Conservation (phyloP, 176 grass and related monocot species). For the Avena eriantha region DNA sequence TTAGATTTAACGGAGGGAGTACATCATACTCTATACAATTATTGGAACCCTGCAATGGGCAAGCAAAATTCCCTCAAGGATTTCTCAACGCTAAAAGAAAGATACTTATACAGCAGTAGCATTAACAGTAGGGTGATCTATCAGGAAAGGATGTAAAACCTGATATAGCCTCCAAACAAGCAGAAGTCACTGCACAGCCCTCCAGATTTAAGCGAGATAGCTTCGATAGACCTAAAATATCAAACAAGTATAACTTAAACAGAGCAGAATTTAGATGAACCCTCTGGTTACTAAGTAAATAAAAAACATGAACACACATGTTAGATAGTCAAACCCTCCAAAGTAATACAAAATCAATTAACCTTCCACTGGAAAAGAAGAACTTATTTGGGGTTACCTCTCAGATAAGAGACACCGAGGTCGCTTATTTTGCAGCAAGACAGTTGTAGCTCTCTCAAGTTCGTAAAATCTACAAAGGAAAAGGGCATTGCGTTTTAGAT, state of each 20-base stretch:
- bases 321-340: background rate
- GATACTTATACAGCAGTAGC: slow-evolving; percentile 5
- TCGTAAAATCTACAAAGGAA: slow-evolving; percentile 70
- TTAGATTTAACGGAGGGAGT: too few relatives aligned
- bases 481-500: slow-evolving; percentile 20
- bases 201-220: slow-evolving; percentile 81
- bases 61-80: background rate
- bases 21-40: background rate
- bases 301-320: background rate
- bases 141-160: slow-evolving; percentile 52
- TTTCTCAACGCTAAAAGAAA: slow-evolving; percentile 8
- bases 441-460: slow-evolving; percentile 78
- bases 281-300: slow-evolving; percentile 12
- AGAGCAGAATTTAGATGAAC: slow-evolving; percentile 6
- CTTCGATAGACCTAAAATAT: slow-evolving; percentile 68
- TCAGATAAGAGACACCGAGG: slow-evolving; percentile 78
- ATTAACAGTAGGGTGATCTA: background rate
- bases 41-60: background rate
- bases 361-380: slow-evolving; percentile 1
- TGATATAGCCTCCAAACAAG: slow-evolving; percentile 93
- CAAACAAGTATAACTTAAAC: slow-evolving; percentile 13
- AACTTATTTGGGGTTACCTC: slow-evolving; percentile 60
- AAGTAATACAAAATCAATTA: slow-evolving; percentile 27
- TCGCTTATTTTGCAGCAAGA: slow-evolving; percentile 89
- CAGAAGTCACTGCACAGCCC: slow-evolving; percentile 75